These are phyloP conservation scores for Lycium ferocissimum DNA, from an alignment of 257 asterid species.

Conservation along the genomic window DNA sequence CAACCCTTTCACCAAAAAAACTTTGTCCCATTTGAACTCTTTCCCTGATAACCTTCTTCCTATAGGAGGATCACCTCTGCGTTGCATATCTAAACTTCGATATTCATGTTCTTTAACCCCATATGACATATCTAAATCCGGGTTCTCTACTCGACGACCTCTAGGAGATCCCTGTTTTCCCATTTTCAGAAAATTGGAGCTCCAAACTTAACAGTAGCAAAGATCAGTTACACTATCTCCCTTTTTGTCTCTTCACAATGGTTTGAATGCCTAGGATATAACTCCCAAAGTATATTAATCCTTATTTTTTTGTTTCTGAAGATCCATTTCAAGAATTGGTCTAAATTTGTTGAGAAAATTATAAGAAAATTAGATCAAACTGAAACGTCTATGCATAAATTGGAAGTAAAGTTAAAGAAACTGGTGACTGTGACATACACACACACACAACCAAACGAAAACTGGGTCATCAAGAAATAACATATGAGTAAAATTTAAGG, in stretches of 20 bases:
- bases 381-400: constrained; percentile 41
- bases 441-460: constrained; percentile 30
- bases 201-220: not conserved
- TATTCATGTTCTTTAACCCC: constrained; percentile 50
- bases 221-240: not conserved
- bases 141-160: constrained; percentile 47
- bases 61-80: constrained; percentile 49
- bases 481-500: constrained; percentile 35
- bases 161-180: constrained; percentile 55
- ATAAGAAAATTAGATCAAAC: constrained; percentile 20
- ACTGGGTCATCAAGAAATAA: not conserved
- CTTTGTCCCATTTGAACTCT: constrained; percentile 55
- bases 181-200: constrained; percentile 34
- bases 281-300: not conserved
- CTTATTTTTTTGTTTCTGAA: not conserved
- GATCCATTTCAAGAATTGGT: constrained; percentile 27
- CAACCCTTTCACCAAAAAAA: constrained; percentile 42
- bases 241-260: not conserved
- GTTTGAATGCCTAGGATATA: not conserved
- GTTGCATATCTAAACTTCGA: constrained; percentile 47
- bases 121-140: constrained; percentile 39
- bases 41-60: constrained; percentile 63
- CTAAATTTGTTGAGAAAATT: constrained; percentile 48
- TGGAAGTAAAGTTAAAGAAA: constrained; percentile 63
- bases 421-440: constrained; percentile 41